Percentiles rank a stretch among this genome's conserved stretches.
Evolutionary conservation across 176 grass and related monocot genomes (phyloP).

Genomic region (Oryza coarctata): DNA sequence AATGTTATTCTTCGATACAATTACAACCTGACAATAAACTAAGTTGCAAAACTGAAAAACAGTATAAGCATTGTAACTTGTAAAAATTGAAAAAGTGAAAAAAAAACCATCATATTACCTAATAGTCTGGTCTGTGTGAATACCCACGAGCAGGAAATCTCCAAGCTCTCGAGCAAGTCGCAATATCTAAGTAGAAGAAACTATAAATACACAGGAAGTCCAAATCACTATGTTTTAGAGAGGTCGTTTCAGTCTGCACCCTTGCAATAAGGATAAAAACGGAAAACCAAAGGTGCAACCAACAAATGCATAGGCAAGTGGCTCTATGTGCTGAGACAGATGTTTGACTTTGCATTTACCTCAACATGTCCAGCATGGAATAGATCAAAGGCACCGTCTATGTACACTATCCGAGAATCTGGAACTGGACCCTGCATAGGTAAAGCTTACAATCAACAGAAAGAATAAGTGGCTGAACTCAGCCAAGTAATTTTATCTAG

Average conservation of each 20-base stretch:
- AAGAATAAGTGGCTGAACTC: neutral
- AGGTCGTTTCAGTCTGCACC: neutral
- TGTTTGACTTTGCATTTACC: constrained; percentile 45
- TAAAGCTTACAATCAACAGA: constrained; percentile 36
- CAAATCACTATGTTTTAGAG: constrained; percentile 24
- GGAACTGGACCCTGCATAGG: constrained; percentile 73
- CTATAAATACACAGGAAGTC: constrained; percentile 33
- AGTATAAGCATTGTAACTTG: neutral
- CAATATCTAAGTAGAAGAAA: constrained; percentile 65
- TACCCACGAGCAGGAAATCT: constrained; percentile 93
- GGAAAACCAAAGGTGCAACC: neutral
- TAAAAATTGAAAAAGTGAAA: neutral
- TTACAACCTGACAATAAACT: neutral
- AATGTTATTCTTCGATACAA: constrained; percentile 5
- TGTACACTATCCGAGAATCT: constrained; percentile 92
- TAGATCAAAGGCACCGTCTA: constrained; percentile 95
- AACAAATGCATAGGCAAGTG: neutral
- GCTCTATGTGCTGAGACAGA: neutral
- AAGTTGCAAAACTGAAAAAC: neutral
- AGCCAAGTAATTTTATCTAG: neutral
- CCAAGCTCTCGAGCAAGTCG: constrained; percentile 90
- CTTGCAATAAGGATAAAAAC: neutral
- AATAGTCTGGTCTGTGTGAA: constrained; percentile 93
- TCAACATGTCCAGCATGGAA: constrained; percentile 99
- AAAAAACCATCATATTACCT: constrained; percentile 43